Evolutionary conservation across 345 rosid species (phyloP).

Genomic region (Acer yangbiense): DNA sequence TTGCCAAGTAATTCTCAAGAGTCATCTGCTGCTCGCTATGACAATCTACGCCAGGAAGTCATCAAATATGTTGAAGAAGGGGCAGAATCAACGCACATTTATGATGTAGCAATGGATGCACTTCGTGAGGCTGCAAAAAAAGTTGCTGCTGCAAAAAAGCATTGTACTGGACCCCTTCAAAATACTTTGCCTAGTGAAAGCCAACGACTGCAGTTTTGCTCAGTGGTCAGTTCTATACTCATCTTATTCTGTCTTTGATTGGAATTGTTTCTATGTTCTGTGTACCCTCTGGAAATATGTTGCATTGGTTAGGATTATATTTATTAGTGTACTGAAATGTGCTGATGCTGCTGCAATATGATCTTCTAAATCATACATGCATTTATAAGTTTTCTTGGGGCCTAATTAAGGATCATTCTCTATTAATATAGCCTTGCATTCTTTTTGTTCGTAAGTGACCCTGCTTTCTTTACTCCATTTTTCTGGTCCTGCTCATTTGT

Average conservation of each 20-base stretch:
- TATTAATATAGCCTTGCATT: background rate
- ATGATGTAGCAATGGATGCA: constrained; percentile 40
- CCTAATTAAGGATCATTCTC: background rate
- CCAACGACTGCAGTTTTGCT: constrained; percentile 27
- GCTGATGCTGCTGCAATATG: constrained; percentile 6
- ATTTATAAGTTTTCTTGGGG: background rate
- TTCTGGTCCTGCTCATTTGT: background rate
- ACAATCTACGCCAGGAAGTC: constrained; percentile 42
- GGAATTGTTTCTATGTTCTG: background rate
- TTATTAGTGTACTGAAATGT: background rate
- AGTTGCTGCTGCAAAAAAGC: constrained; percentile 37
- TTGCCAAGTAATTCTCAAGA: constrained; percentile 29
- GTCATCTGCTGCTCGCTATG: constrained; percentile 34
- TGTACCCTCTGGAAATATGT: background rate
- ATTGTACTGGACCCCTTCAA: constrained; percentile 13
- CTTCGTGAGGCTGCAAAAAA: constrained; percentile 42
- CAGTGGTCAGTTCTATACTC: constrained; percentile 32
- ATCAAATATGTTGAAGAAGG: constrained; percentile 43
- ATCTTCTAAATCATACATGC: background rate
- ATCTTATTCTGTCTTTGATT: background rate
- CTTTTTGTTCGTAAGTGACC: background rate
- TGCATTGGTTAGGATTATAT: background rate
- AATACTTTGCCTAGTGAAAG: constrained; percentile 12
- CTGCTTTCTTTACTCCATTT: background rate
- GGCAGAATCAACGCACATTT: constrained; percentile 27